Evolutionary conservation across 169 alveolate species (phyloP).

Genomic region (Plasmodium yoelii): DNA sequence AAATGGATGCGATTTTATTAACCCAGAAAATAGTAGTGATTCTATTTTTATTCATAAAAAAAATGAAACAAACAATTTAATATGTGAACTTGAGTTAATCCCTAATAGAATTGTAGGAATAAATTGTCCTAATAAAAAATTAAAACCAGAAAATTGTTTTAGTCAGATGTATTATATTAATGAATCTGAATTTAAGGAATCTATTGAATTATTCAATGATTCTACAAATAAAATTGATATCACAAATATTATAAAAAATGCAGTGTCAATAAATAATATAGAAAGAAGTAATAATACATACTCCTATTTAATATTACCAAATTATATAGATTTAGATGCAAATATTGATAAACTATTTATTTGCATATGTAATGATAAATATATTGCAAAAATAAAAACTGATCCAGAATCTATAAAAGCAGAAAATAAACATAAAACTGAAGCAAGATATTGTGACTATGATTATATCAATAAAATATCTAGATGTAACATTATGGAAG

Average conservation of each 20-base stretch:
- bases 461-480: slow-evolving; percentile 18
- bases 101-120: slow-evolving; percentile 48
- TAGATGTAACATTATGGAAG: slow-evolving; percentile 21
- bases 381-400: slow-evolving; percentile 24
- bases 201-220: background rate
- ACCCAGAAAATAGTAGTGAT: slow-evolving; percentile 4
- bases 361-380: slow-evolving; percentile 44
- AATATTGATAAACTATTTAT: background rate
- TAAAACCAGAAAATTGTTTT: slow-evolving; percentile 38
- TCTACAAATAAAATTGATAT: slow-evolving; percentile 4
- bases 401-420: background rate
- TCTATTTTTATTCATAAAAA: slow-evolving; percentile 15
- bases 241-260: slow-evolving; percentile 8
- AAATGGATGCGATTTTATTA: slow-evolving; percentile 52
- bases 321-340: background rate
- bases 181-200: background rate
- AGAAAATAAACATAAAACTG: background rate
- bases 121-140: slow-evolving; percentile 27
- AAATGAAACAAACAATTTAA: background rate
- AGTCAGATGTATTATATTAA: slow-evolving; percentile 14
- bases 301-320: slow-evolving; percentile 45
- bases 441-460: slow-evolving; percentile 15
- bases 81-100: slow-evolving; percentile 12
- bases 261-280: slow-evolving; percentile 15
- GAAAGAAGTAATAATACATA: slow-evolving; percentile 28